Evolutionary conservation across 2,329 filamentous ascomycete genomes (phyloP).

Genomic region (Diaporthe aspalathi): DNA sequence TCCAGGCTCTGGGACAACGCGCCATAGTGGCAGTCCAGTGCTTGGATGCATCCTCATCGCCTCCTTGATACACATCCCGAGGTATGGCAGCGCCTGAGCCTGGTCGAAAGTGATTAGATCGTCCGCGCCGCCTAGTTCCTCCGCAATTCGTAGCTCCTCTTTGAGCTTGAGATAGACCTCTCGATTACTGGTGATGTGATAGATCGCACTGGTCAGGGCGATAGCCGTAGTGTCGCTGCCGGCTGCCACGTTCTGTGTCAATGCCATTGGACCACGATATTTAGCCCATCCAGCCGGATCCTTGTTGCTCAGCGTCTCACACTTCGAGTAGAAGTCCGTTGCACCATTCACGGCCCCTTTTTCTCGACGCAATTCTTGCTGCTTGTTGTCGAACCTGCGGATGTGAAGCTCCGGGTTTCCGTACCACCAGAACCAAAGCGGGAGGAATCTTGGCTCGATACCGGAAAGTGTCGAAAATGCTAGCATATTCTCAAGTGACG

Average conservation of each 20-base stretch:
- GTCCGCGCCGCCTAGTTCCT: slow-evolving; percentile 41
- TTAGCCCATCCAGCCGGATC: background rate
- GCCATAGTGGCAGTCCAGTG: slow-evolving; percentile 18
- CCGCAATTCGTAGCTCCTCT: slow-evolving; percentile 64
- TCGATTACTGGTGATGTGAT: slow-evolving; percentile 69
- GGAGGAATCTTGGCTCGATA: background rate
- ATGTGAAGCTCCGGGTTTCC: background rate
- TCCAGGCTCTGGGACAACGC: slow-evolving; percentile 10
- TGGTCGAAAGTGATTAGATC: slow-evolving; percentile 17
- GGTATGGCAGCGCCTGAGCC: slow-evolving; percentile 4
- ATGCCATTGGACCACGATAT: background rate
- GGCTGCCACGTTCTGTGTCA: slow-evolving; percentile 42
- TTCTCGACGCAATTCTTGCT: background rate
- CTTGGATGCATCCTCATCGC: slow-evolving; percentile 4
- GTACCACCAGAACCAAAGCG: background rate
- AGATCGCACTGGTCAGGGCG: slow-evolving; percentile 69
- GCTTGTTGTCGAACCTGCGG: background rate
- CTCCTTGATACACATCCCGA: background rate
- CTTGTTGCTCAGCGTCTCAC: background rate
- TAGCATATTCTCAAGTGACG: background rate
- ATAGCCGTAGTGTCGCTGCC: slow-evolving; percentile 77
- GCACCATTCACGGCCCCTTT: slow-evolving; percentile 7
- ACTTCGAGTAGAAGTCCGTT: slow-evolving; percentile 14
- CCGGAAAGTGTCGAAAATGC: background rate
- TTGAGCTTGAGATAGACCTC: slow-evolving; percentile 59